Percentiles rank a stretch among this genome's conserved stretches.
Evolutionary conservation across 2,329 filamentous ascomycete genomes (phyloP).

Genomic region (Apiospora saccharicola): DNA sequence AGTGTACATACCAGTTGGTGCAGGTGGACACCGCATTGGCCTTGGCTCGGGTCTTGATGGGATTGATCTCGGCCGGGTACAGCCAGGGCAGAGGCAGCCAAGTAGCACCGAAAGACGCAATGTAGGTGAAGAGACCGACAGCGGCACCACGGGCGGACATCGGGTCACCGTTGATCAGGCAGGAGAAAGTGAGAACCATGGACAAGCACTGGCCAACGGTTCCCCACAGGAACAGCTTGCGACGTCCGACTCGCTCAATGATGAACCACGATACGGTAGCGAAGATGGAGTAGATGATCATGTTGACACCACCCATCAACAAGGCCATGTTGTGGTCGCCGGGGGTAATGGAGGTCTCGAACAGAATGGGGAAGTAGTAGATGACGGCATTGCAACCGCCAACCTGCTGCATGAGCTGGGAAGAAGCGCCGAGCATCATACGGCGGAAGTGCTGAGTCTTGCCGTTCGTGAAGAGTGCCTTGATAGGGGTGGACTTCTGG

Average conservation of each 20-base stretch:
- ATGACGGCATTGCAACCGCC: slow-evolving; percentile 65
- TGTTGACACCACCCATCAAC: slow-evolving; percentile 50
- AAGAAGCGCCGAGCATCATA: slow-evolving; percentile 65
- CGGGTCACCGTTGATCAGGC: slow-evolving; percentile 69
- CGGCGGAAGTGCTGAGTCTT: slow-evolving; percentile 72
- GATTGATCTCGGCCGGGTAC: slow-evolving; percentile 62
- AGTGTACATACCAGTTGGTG: slow-evolving; percentile 44
- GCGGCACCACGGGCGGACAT: slow-evolving; percentile 71
- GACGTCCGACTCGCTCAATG: slow-evolving; percentile 53
- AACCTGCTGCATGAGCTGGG: slow-evolving; percentile 70
- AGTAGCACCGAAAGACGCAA: slow-evolving; percentile 72
- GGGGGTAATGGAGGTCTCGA: slow-evolving; percentile 51
- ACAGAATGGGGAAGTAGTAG: slow-evolving; percentile 69
- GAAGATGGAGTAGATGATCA: slow-evolving; percentile 44
- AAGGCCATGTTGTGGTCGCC: slow-evolving; percentile 55
- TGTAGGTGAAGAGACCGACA: slow-evolving; percentile 73
- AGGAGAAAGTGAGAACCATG: slow-evolving; percentile 67
- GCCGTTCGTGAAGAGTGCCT: slow-evolving; percentile 65
- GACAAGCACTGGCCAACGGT: slow-evolving; percentile 59
- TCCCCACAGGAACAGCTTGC: slow-evolving; percentile 54
- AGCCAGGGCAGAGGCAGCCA: slow-evolving; percentile 67
- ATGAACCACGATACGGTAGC: slow-evolving; percentile 52
- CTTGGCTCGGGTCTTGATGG: slow-evolving; percentile 54
- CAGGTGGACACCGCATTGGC: slow-evolving; percentile 65
- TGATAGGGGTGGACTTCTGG: slow-evolving; percentile 55